phyloP scores from a whole-genome alignment of 805 yeast genomes.

The Zygoascus flipseniorum region DNA sequence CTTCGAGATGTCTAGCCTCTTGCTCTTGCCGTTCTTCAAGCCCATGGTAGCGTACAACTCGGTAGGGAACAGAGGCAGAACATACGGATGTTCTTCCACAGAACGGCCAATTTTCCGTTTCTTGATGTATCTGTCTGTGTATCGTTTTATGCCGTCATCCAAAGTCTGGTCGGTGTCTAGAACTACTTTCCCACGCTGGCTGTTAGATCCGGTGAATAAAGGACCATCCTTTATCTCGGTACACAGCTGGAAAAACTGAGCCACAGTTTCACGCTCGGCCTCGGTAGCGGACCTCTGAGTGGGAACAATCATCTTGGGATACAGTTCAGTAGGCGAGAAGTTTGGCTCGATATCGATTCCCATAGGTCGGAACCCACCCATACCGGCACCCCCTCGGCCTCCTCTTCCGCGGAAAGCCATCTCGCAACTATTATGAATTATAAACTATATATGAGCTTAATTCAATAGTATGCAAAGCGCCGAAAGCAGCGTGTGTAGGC shows the following conservation, averaged over 20 bases:
- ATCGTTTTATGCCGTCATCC: constrained; percentile 68
- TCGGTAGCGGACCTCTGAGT: constrained; percentile 12
- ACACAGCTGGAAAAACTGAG: constrained; percentile 18
- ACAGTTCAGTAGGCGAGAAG: constrained; percentile 16
- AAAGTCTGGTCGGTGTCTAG: constrained; percentile 16
- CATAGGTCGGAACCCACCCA: constrained; percentile 2
- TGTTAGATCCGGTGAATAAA: constrained; percentile 18
- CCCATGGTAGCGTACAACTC: constrained; percentile 73
- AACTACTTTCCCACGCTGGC: constrained; percentile 12
- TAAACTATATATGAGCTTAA: no score
- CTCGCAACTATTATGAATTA: not conserved
- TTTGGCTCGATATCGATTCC: constrained; percentile 14
- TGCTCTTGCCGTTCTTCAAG: constrained; percentile 33
- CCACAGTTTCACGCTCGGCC: constrained; percentile 17
- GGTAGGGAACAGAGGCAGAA: constrained; percentile 58
- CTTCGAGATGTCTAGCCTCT: constrained; percentile 27
- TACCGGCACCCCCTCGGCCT: constrained; percentile 17
- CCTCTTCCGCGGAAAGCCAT: constrained; percentile 18
- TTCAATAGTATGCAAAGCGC: no score
- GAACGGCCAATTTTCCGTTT: constrained; percentile 63
- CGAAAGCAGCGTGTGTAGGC: no score
- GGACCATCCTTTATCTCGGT: constrained; percentile 22
- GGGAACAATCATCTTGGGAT: constrained; percentile 18
- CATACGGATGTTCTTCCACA: constrained; percentile 71
- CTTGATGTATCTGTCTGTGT: constrained; percentile 71